Evolutionary conservation across 805 yeast species (phyloP).

Genomic region (Ogataea parapolymorpha): DNA sequence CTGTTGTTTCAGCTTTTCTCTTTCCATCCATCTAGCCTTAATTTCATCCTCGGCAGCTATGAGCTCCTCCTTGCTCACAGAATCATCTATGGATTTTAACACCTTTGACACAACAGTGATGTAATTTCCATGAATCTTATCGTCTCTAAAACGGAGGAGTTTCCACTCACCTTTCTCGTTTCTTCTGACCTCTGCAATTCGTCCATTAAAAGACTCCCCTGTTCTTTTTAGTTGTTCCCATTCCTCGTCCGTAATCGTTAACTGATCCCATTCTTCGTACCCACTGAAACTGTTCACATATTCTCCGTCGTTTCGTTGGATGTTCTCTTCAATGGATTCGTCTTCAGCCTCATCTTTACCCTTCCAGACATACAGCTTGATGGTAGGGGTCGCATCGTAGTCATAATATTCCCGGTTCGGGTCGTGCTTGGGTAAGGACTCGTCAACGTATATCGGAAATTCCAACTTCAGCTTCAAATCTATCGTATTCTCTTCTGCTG

Average conservation of each 20-base stretch:
- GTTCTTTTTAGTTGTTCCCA: constrained; percentile 73
- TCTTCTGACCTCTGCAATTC: constrained; percentile 82
- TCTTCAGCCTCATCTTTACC: constrained; percentile 44
- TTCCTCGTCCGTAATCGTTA: constrained; percentile 63
- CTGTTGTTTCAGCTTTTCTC: constrained; percentile 39
- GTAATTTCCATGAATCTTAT: constrained; percentile 86
- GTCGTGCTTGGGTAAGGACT: constrained; percentile 61
- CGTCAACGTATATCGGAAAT: constrained; percentile 58
- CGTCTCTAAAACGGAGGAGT: constrained; percentile 87
- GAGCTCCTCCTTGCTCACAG: constrained; percentile 78
- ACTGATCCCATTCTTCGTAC: constrained; percentile 64
- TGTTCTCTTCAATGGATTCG: constrained; percentile 37
- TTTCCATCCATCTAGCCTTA: constrained; percentile 56
- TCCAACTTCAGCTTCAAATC: constrained; percentile 74
- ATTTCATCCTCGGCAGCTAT: constrained; percentile 55
- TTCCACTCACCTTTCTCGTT: constrained; percentile 73
- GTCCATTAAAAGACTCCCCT: constrained; percentile 80
- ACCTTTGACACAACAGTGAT: constrained; percentile 77
- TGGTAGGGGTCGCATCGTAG: constrained; percentile 75
- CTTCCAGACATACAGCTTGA: constrained; percentile 73
- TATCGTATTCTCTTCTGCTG: constrained; percentile 90
- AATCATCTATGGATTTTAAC: constrained; percentile 78
- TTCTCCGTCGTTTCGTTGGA: constrained; percentile 31
- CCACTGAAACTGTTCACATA: constrained; percentile 34
- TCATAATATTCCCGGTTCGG: constrained; percentile 71